Evolutionary conservation across 2,329 filamentous ascomycete genomes (phyloP).

Genomic region (Pseudocercospora fijiensis): DNA sequence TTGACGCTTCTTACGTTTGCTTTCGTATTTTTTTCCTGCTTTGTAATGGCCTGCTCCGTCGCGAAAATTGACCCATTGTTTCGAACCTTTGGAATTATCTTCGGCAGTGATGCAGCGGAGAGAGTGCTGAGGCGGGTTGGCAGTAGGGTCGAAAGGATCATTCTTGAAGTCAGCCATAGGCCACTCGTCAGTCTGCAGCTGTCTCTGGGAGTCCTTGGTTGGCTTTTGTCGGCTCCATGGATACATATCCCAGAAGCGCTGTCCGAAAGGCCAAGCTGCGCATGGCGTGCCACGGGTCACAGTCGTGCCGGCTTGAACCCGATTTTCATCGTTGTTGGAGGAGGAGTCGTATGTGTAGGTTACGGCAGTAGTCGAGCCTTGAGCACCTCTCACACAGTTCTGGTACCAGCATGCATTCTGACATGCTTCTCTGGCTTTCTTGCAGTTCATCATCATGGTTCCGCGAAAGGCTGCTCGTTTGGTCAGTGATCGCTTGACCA

Average conservation of each 20-base stretch:
- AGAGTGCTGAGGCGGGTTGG: constrained; percentile 11
- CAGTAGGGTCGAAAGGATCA: constrained; percentile 8
- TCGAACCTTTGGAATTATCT: constrained; percentile 7
- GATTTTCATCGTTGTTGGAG: constrained; percentile 10
- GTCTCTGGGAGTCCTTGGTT: not conserved
- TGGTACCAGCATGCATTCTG: constrained; percentile 20
- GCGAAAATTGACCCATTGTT: constrained; percentile 11
- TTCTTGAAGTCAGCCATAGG: constrained; percentile 16
- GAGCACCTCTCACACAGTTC: constrained; percentile 13
- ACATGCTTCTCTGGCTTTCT: constrained; percentile 14
- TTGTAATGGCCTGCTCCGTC: constrained; percentile 7
- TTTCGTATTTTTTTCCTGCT: constrained; percentile 2
- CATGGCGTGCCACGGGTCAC: constrained; percentile 13
- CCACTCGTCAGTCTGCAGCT: constrained; percentile 16
- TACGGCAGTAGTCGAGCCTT: constrained; percentile 8
- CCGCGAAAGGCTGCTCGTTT: constrained; percentile 14
- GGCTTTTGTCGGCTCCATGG: constrained; percentile 2
- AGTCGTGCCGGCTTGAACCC: constrained; percentile 12
- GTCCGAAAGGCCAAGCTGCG: constrained; percentile 15
- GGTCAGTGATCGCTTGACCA: constrained; percentile 5
- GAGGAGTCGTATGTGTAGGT: constrained; percentile 9
- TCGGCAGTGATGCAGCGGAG: constrained; percentile 15
- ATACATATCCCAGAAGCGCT: constrained; percentile 15
- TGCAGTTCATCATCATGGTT: constrained; percentile 19
- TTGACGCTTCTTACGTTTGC: constrained; percentile 2